These are phyloP conservation scores for Apiotrichum montevideense DNA, from an alignment of 1,284 basidiomycete genomes.

Conservation along the genomic window DNA sequence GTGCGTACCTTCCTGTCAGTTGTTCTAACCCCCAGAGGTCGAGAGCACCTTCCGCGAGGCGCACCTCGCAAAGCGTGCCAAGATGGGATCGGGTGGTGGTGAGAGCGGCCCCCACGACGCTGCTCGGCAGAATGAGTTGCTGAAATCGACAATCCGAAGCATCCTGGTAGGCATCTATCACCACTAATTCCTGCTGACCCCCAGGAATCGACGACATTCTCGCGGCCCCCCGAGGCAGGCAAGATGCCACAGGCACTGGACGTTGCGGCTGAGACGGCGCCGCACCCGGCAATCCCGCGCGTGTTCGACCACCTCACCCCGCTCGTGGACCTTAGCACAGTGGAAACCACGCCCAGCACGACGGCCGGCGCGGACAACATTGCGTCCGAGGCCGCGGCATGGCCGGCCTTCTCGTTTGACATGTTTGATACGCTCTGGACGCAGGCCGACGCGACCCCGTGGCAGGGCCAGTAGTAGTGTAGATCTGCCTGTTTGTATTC, in stretches of 20 bases:
- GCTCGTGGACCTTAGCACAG: not conserved
- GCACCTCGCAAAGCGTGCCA: not conserved
- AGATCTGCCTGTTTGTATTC: not conserved
- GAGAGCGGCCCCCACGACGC: not conserved
- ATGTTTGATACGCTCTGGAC: constrained; percentile 12
- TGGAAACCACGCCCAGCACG: not conserved
- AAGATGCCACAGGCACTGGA: too few relatives aligned
- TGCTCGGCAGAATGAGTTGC: constrained; percentile 2
- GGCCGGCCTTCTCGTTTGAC: constrained; percentile 6
- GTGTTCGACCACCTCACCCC: not conserved
- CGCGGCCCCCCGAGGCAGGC: not conserved
- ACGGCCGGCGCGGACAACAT: not conserved
- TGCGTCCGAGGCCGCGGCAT: not conserved
- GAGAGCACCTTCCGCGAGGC: constrained; percentile 4
- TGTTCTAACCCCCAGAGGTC: constrained; percentile 2
- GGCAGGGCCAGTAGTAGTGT: not conserved
- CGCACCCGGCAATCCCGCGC: not conserved
- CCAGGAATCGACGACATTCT: constrained; percentile 2
- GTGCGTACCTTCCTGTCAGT: not conserved
- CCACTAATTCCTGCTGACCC: not conserved
- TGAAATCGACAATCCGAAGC: constrained; percentile 6
- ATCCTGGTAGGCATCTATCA: constrained; percentile 1
- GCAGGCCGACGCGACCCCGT: not conserved
- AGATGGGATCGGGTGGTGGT: not conserved
- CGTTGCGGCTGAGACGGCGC: not conserved